These are phyloP conservation scores for Fraxinus sp. DNA, from an alignment of 305 asterid genomes.

Conservation along the genomic window DNA sequence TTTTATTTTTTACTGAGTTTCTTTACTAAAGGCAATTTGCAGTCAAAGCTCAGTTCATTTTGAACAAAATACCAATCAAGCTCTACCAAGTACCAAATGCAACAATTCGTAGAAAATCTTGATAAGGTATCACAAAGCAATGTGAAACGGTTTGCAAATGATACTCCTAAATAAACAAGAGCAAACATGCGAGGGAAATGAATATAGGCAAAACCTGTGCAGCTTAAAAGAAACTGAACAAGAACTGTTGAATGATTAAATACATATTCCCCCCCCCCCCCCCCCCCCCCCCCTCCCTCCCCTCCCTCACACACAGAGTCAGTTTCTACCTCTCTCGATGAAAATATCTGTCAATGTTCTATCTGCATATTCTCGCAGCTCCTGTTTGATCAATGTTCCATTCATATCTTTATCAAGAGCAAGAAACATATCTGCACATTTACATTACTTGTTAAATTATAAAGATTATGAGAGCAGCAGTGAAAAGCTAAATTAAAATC, in stretches of 20 bases:
- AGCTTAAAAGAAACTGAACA: not conserved
- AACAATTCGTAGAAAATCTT: not conserved
- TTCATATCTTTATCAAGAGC: constrained; percentile 98
- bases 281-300: too few species aligned
- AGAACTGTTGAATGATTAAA: not conserved
- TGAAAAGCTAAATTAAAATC: constrained; percentile 15
- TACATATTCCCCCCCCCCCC: not conserved
- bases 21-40: too few species aligned
- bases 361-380: constrained; percentile 94
- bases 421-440: constrained; percentile 83
- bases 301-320: too few species aligned
- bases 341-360: constrained; percentile 93
- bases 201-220: constrained; percentile 2
- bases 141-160: not conserved
- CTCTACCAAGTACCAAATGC: not conserved
- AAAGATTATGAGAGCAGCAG: not conserved
- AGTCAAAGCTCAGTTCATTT: too few species aligned
- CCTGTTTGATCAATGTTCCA: constrained; percentile 91
- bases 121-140: not conserved
- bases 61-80: not conserved
- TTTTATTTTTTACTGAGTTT: too few species aligned
- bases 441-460: not conserved
- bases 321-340: constrained; percentile 83
- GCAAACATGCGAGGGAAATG: not conserved
- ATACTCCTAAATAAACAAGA: not conserved